These are phyloP conservation scores for Vigna trinervia DNA, from an alignment of 306 rosid genomes.

Conservation along the genomic window DNA sequence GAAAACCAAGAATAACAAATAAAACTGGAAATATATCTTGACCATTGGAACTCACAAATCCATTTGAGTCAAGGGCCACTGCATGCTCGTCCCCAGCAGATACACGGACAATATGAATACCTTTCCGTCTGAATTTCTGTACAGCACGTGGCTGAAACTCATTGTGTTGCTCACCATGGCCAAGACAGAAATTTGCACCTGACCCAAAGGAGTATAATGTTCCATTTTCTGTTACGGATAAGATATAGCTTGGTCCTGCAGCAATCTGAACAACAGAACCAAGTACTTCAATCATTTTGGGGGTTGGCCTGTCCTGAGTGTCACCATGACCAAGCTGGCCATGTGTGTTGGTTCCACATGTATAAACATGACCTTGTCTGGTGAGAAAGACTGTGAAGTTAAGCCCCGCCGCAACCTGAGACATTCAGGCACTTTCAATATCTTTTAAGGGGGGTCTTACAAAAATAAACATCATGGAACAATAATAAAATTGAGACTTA, in stretches of 20 bases:
- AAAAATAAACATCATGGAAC: constrained; percentile 12
- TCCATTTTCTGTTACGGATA: constrained; percentile 75
- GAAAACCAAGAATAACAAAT: constrained; percentile 26
- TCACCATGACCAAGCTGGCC: constrained; percentile 97
- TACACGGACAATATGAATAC: constrained; percentile 77
- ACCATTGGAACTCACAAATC: constrained; percentile 67
- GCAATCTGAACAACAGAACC: constrained; percentile 69
- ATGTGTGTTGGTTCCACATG: constrained; percentile 82
- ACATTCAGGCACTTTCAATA: constrained; percentile 33
- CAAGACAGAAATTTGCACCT: constrained; percentile 93
- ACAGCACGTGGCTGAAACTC: constrained; percentile 82
- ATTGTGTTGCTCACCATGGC: constrained; percentile 90
- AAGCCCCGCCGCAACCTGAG: constrained; percentile 89
- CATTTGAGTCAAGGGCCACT: constrained; percentile 91
- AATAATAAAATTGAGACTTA: background rate
- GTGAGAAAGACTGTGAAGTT: constrained; percentile 89
- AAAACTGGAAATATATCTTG: constrained; percentile 24
- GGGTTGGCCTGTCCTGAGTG: constrained; percentile 70
- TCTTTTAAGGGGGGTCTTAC: constrained; percentile 2
- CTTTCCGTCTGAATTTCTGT: constrained; percentile 73
- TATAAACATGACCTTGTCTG: constrained; percentile 78
- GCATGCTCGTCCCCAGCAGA: constrained; percentile 98
- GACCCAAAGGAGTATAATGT: constrained; percentile 84
- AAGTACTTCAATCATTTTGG: constrained; percentile 70
- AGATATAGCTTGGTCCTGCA: constrained; percentile 83